Base-by-base conservation (phyloP, 345 rosid genomes). In the Laguncularia racemosa region DNA sequence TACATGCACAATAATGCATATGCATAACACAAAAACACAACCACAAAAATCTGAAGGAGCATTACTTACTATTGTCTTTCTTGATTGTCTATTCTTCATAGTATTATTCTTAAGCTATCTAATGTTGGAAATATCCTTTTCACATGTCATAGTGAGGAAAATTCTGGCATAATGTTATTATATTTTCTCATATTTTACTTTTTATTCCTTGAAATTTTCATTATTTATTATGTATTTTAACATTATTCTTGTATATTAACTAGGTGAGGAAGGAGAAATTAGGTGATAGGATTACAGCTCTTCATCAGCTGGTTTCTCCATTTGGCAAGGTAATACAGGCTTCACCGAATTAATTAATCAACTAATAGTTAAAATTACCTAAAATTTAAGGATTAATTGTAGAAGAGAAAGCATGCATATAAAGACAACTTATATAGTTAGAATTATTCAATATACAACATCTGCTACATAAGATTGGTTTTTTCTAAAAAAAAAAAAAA, bases 291-390 rank as follows among this genome's bases (percentile, higher is more conserved):
- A 84, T 86, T 50, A 85, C 91, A 65, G 80, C 95, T 26, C 92
- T 91, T 71, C 98, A 91, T 81, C 96, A 92, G 73, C 81, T 92
- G 20, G 98, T 89, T 74, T 92, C 98, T 67, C 97, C 96, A 53
- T 89, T 92, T 78, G 96, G 98, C 55, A 91, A 91, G 95, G 98
- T 88, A 44, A 43, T 16, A 58, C 53, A 20, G 18, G 40, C 14
- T 28, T 48, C 53, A 48, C 28, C 28, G 33, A 47, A 12, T 23
- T 23, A 16, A 50, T 14, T 1, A 14, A 14, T 16, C 3, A 50
- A 15, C 3, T 4, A 50, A 15, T 50, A 17, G 17, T 15, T 15
- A 16, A 3, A 50, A 50, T 23, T 50, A 33, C 7, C 1, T 5
- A 33, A 33, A 23, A 23, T 23, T 23, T 23, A 6, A 23, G 5